Conservation (phyloP, 2,329 filamentous ascomycete species). For the Cladosporium phlei region DNA sequence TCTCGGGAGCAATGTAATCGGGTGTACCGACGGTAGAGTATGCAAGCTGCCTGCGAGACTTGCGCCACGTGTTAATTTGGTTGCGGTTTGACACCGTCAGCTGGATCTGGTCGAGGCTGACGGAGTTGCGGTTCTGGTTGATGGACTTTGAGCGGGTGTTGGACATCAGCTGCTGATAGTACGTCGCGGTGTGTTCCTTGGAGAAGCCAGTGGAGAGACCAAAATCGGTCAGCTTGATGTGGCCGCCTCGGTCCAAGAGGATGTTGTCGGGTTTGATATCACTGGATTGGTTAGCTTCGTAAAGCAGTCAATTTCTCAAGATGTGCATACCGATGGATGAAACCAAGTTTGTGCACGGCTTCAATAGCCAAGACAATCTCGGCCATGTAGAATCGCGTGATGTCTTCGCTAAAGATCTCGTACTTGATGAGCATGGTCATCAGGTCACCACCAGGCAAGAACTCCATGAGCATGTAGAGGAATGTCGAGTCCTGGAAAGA, state of each 20-base stretch:
- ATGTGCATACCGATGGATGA: slow-evolving; percentile 78
- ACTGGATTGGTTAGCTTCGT: slow-evolving; percentile 45
- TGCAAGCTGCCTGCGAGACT: slow-evolving; percentile 89
- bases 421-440: slow-evolving; percentile 99
- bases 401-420: slow-evolving; percentile 98
- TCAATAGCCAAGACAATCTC: slow-evolving; percentile 98
- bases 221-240: slow-evolving; percentile 98
- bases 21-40: slow-evolving; percentile 98
- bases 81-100: slow-evolving; percentile 95
- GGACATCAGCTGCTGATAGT: slow-evolving; percentile 93
- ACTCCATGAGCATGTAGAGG: slow-evolving; percentile 99
- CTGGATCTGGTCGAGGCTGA: slow-evolving; percentile 96
- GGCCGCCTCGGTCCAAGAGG: slow-evolving; percentile 85
- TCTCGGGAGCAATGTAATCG: slow-evolving; percentile 97
- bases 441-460: slow-evolving; percentile 92
- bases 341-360: slow-evolving; percentile 94
- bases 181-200: slow-evolving; percentile 94
- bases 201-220: slow-evolving; percentile 97
- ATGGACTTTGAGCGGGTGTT: slow-evolving; percentile 39
- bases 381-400: slow-evolving; percentile 98
- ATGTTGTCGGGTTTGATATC: slow-evolving; percentile 99
- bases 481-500: slow-evolving; percentile 97
- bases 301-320: neutral
- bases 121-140: slow-evolving; percentile 73
- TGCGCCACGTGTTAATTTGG: slow-evolving; percentile 98